Percentiles rank a stretch among this genome's conserved stretches.
These are phyloP conservation scores for Cladophialophora psammophila DNA, from an alignment of 2,329 filamentous ascomycete species.

Conservation along the genomic window DNA sequence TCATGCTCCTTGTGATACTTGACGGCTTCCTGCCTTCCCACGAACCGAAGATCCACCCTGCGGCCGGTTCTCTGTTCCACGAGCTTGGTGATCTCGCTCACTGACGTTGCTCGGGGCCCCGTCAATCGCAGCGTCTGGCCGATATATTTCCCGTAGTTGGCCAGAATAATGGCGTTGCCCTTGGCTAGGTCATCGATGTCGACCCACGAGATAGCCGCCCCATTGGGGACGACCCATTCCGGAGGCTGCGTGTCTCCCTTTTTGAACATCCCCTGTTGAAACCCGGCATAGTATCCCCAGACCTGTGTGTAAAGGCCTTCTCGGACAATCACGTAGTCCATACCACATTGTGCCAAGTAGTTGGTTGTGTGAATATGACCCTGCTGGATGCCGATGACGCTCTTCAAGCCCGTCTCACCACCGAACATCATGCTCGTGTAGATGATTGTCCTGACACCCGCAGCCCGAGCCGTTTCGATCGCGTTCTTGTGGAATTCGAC, in stretches of 20 bases:
- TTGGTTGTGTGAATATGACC: conserved; percentile 8
- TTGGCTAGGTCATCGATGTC: conserved; percentile 18
- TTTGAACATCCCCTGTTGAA: conserved; percentile 1
- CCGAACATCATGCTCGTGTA: conserved; percentile 24
- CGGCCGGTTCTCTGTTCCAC: background rate
- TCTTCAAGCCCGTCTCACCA: conserved; percentile 8
- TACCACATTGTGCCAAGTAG: conserved; percentile 1
- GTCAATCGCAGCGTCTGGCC: conserved; percentile 11
- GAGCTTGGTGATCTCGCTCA: conserved; percentile 16
- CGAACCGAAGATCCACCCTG: conserved; percentile 5
- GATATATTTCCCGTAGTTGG: background rate
- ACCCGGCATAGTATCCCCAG: background rate
- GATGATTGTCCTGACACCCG: conserved; percentile 6
- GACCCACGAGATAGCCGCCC: conserved; percentile 10
- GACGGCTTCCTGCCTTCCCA: background rate
- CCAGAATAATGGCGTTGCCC: conserved; percentile 13
- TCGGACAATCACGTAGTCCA: conserved; percentile 14
- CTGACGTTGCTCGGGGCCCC: conserved; percentile 3
- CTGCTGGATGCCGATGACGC: conserved; percentile 21
- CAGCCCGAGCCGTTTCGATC: conserved; percentile 4
- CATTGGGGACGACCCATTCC: conserved; percentile 14
- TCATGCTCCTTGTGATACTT: conserved; percentile 7
- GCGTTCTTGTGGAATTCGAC: conserved; percentile 16
- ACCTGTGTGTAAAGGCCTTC: conserved; percentile 14
- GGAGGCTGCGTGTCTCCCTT: background rate